Base-by-base conservation (phyloP, 805 yeast species). In the Teunomyces lycoperdinae region DNA sequence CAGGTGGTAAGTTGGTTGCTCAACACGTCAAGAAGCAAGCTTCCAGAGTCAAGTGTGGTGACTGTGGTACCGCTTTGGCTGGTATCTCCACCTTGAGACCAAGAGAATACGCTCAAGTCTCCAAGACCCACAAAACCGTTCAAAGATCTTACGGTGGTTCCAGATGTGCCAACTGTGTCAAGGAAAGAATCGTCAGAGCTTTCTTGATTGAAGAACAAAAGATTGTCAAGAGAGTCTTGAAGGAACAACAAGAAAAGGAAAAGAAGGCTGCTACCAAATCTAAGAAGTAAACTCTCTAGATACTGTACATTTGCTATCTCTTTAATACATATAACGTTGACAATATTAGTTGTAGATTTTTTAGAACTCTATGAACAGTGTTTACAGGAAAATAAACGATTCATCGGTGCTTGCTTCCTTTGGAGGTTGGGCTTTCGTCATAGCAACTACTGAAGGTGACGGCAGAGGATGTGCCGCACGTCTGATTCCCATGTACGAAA, bases 121-220 rank as follows among this genome's bases (percentile, higher is more conserved):
- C 98, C 63, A 91, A 87, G 83, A 89, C 96, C 72, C 87, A 86
- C 83, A 94, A 94, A 86, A 87, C 96, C 65, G 99, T 94, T 65
- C 91, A 92, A 73, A 94, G 99, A 85, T 91, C 97, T 68, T 94
- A 94, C 92, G 99, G 99, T 84, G 99, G 99, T 78, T 85, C 89
- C 72, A 87, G 87, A 83, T 89, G 94, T 83, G 97, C 92, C 77
- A 89, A 83, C 89, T 89, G 96, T 83, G 98, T 92, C 75, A 92
- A 92, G 87, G 96, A 92, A 81, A 89, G 97, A 86, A 85, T 94
- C 68, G 92, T 92, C 76, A 92, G 99, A 83, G 97, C 99, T 72
- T 94, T 94, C 90, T 87, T 94, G 77, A 89, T 94, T 65, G 99
- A 95, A 84, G 99, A 94, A 83, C 98, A 94, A 83, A 95, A 94